phyloP scores from a whole-genome alignment of 345 rosid genomes.

The Brassica cretica region DNA sequence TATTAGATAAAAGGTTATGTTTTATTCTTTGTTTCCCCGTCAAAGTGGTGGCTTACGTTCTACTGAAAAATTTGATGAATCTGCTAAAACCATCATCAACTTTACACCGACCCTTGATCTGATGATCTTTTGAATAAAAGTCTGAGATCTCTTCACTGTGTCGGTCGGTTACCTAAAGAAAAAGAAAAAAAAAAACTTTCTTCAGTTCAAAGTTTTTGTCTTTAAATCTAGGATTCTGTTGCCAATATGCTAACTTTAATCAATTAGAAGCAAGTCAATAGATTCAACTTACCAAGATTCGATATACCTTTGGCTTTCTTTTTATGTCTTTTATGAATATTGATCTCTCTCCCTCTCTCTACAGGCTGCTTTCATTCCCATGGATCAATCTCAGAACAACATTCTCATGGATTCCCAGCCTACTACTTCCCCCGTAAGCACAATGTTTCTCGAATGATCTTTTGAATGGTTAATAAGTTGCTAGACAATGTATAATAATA shows the following conservation, averaged over 20 bases:
- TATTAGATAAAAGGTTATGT: neutral
- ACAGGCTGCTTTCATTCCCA: slow-evolving; percentile 25
- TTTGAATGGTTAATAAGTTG: neutral
- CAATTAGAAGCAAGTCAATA: neutral
- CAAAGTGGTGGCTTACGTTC: neutral
- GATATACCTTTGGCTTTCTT: neutral
- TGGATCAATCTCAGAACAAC: slow-evolving; percentile 29
- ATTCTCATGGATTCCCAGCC: slow-evolving; percentile 38
- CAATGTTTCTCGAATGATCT: neutral
- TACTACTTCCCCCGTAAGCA: slow-evolving; percentile 21
- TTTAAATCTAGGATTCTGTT: slow-evolving; percentile 9
- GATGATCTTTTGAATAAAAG: neutral
- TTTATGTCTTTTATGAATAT: neutral
- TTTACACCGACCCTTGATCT: neutral
- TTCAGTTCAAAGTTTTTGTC: neutral
- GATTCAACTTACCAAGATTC: neutral
- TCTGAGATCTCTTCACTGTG: slow-evolving; percentile 22
- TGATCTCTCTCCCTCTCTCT: slow-evolving; percentile 17
- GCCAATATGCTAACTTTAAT: neutral
- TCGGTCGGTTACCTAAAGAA: slow-evolving; percentile 16
- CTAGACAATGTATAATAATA: neutral
- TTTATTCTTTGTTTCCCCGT: neutral
- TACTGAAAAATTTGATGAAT: neutral
- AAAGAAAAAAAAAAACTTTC: neutral
- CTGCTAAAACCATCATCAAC: neutral